These are phyloP conservation scores for Blastobotrys ciferrii DNA, from an alignment of 1,139 yeast genomes.

Conservation along the genomic window DNA sequence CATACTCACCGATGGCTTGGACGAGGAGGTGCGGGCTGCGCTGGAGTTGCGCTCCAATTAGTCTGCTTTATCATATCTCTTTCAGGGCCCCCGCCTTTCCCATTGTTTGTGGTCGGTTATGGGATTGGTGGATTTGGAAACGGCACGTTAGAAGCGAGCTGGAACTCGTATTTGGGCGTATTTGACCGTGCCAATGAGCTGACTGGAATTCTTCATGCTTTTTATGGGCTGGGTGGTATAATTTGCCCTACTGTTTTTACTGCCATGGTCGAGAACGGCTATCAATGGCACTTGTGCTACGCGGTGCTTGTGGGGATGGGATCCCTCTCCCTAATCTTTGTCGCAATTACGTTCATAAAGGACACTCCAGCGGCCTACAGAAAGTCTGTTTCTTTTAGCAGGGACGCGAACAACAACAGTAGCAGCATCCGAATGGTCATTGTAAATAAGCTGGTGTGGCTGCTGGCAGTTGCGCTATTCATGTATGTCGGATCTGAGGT, in stretches of 20 bases:
- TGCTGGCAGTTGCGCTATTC: conserved; percentile 52
- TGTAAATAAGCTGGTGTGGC: conserved; percentile 60
- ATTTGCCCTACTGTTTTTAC: conserved; percentile 60
- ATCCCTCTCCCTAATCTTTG: conserved; percentile 34
- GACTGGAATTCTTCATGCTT: conserved; percentile 56
- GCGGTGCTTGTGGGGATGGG: conserved; percentile 46
- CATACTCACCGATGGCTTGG: conserved; percentile 44
- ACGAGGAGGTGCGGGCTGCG: conserved; percentile 39
- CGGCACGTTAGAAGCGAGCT: conserved; percentile 55
- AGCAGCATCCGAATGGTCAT: conserved; percentile 30
- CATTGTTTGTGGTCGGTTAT: conserved; percentile 49
- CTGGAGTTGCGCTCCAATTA: conserved; percentile 41
- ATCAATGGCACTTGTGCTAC: conserved; percentile 56
- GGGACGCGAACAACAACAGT: conserved; percentile 11
- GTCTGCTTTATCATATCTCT: conserved; percentile 45
- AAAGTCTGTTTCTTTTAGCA: conserved; percentile 13
- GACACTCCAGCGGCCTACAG: conserved; percentile 23
- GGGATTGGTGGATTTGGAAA: conserved; percentile 60
- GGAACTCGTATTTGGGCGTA: conserved; percentile 53
- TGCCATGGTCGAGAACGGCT: conserved; percentile 47
- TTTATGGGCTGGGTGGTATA: conserved; percentile 64
- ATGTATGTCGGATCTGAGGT: conserved; percentile 72
- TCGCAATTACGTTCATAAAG: conserved; percentile 32
- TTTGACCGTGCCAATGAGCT: conserved; percentile 49
- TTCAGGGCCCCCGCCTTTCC: conserved; percentile 42